Percentiles rank a stretch among this genome's conserved stretches.
Evolutionary conservation across 305 asterid species (phyloP).

Genomic region (Solanum hybrid): DNA sequence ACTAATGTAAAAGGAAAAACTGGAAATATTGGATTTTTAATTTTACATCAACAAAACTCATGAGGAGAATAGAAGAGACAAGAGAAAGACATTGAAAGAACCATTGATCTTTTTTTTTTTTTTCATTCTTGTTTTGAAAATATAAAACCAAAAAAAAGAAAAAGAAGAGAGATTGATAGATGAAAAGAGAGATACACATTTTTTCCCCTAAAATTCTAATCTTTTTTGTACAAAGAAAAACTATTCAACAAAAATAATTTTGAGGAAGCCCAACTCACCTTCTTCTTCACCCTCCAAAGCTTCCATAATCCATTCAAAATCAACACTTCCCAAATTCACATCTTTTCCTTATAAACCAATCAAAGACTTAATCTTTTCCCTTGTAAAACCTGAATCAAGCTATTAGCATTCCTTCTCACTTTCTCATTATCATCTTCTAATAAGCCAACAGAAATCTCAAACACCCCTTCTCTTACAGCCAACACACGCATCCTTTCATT

Average conservation of each 20-base stretch:
- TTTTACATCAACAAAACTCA: neutral
- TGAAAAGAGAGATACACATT: conserved; percentile 11
- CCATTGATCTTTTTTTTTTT: conserved; percentile 15
- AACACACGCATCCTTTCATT: conserved; percentile 41
- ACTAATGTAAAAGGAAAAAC: neutral
- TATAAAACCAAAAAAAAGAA: conserved; percentile 29
- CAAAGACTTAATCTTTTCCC: conserved; percentile 32
- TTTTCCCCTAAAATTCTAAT: conserved; percentile 26
- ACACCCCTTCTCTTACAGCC: conserved; percentile 46
- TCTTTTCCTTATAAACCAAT: neutral
- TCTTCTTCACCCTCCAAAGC: neutral
- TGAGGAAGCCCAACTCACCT: conserved; percentile 18
- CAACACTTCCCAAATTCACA: conserved; percentile 6
- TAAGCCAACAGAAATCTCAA: conserved; percentile 52
- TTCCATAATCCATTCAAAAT: conserved; percentile 5
- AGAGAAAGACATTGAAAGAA: neutral
- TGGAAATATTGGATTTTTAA: neutral
- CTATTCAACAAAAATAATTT: conserved; percentile 7
- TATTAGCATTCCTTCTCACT: conserved; percentile 66
- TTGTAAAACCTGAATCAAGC: conserved; percentile 63
- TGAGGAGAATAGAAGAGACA: neutral
- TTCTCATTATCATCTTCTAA: conserved; percentile 84
- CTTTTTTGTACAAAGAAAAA: conserved; percentile 44
- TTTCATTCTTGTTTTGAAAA: neutral
- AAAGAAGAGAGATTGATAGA: neutral